Base-by-base conservation (phyloP, 2,329 filamentous ascomycete genomes). In the Dactylellina cionopaga region DNA sequence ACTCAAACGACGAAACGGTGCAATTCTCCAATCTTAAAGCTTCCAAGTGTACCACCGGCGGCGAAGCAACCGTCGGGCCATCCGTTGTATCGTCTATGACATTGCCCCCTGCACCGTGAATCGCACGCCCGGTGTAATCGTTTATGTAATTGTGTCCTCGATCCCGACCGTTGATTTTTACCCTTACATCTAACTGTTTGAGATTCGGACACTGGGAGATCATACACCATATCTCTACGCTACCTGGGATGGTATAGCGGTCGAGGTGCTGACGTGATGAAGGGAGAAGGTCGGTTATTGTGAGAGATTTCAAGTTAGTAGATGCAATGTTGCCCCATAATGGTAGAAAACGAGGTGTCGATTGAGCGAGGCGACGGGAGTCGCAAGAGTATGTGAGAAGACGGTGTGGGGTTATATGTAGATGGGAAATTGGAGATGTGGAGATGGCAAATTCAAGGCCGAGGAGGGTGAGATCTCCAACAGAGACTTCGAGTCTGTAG, bases 261-360 rank as follows among this genome's bases (percentile, higher is more conserved):
- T 72, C 68, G 29, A 72, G 68, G n/a, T 65, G n/a, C 13, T 55
- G 55, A 29, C 59, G 68, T 27, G 39, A 64, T n/a, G 68, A 72
- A 5, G 68, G 59, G 3, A 44, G 59, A 10, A 72, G 68, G 24
- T 29, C 47, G 7, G 59, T 65, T 43, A 72, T 52, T 5, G 39
- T 72, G 2, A 72, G 22, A 2, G 68, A 72, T 35, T 55, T 65
- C 5, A 72, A 52, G 15, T 35, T 37, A 1, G 59, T 13, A 11
- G 68, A 65, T 44, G 59, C 25, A 22, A 72, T 72, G 13, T 72
- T 72, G 22, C 68, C 68, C 68, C 68, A 72, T 3, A 72, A 17
- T 9, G 68, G 59, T 33, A 72, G 68, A 24, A 72, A 72, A 9
- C 39, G 60, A 10, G 46, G 37, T n/a, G 49, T 72, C 13, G 59